Conservation (phyloP, 1,139 yeast genomes). For the Groenewaldozyma sp. region DNA sequence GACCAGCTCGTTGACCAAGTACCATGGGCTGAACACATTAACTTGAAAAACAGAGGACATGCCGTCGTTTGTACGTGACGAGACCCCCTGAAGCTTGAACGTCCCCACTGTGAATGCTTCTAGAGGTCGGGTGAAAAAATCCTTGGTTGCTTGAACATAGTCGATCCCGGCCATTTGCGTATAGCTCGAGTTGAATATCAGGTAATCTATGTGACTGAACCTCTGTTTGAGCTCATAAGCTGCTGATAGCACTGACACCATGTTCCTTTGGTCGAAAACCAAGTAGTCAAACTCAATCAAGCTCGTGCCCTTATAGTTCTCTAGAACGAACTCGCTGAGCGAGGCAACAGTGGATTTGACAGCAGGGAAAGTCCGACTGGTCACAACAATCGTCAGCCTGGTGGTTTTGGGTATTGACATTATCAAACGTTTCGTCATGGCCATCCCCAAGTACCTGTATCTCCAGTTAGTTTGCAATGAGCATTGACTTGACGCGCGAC, state of each 20-base stretch:
- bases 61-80: conserved; percentile 61
- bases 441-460: conserved; percentile 67
- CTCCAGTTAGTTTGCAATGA: too few relatives aligned
- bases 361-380: conserved; percentile 80
- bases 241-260: conserved; percentile 76
- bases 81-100: conserved; percentile 71
- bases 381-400: conserved; percentile 68
- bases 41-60: conserved; percentile 90
- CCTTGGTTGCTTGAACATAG: conserved; percentile 67
- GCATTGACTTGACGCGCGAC: conserved; percentile 4
- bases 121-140: conserved; percentile 53
- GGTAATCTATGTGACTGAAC: conserved; percentile 59
- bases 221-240: conserved; percentile 57
- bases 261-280: conserved; percentile 78
- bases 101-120: conserved; percentile 67
- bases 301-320: conserved; percentile 30
- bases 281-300: conserved; percentile 76
- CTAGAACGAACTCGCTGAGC: conserved; percentile 44
- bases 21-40: conserved; percentile 92
- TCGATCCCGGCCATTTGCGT: conserved; percentile 81
- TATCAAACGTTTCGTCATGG: conserved; percentile 71
- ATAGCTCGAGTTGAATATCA: conserved; percentile 84
- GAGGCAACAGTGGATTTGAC: conserved; percentile 64
- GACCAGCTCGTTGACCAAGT: conserved; percentile 52
- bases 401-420: conserved; percentile 44